Evolutionary conservation across 805 yeast genomes (phyloP).

Genomic region (Candida stauntonica): DNA sequence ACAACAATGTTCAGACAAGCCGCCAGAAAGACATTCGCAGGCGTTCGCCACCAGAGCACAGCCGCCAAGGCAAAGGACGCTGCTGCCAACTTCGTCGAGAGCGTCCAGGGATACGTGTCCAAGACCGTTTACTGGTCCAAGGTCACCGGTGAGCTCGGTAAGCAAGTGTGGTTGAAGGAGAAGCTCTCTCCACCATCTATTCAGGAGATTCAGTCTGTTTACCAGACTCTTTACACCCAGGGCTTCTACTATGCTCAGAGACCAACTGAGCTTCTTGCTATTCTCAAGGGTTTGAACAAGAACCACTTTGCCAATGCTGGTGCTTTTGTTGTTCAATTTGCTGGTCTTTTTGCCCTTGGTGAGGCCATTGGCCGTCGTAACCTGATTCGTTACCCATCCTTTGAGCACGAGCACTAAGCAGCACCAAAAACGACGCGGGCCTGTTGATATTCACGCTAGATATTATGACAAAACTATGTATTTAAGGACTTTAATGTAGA

Average conservation of each 20-base stretch:
- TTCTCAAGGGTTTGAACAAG: slow-evolving; percentile 46
- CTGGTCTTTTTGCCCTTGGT: slow-evolving; percentile 91
- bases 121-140: slow-evolving; percentile 75
- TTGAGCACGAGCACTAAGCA: slow-evolving; percentile 33
- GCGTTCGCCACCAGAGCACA: slow-evolving; percentile 29
- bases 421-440: not conserved
- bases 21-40: slow-evolving; percentile 24
- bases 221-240: slow-evolving; percentile 47
- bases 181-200: slow-evolving; percentile 87
- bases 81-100: slow-evolving; percentile 29
- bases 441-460: slow-evolving; percentile 9
- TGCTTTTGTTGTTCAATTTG: slow-evolving; percentile 74
- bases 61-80: slow-evolving; percentile 36
- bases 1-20: slow-evolving; percentile 24
- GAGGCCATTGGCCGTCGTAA: slow-evolving; percentile 96
- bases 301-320: slow-evolving; percentile 61
- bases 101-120: slow-evolving; percentile 40
- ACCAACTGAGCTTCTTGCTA: slow-evolving; percentile 55
- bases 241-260: slow-evolving; percentile 42
- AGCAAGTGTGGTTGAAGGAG: slow-evolving; percentile 80
- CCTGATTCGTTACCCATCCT: slow-evolving; percentile 78
- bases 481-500: not conserved
- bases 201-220: slow-evolving; percentile 72
- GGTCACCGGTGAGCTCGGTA: slow-evolving; percentile 46
- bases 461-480: slow-evolving; percentile 4